Percentiles rank a stretch among this genome's conserved stretches.
Evolutionary conservation across 495 filamentous ascomycete species (phyloP).

Genomic region (Coniosporium apollinis): DNA sequence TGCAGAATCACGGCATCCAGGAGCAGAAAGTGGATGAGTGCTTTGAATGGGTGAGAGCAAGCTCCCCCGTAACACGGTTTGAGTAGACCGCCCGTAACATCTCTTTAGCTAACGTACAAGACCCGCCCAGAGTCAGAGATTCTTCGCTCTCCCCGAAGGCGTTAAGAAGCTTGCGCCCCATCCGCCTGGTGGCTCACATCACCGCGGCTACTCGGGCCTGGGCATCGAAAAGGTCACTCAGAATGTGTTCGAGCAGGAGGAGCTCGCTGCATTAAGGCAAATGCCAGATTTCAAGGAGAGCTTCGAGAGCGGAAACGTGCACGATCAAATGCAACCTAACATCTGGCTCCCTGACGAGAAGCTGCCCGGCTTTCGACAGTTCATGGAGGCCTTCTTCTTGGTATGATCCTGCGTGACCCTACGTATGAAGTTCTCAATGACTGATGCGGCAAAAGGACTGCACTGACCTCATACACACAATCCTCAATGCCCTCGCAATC

Average conservation of each 20-base stretch:
- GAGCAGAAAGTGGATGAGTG: conserved; percentile 8
- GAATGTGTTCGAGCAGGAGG: conserved; percentile 33
- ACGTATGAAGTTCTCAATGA: no score
- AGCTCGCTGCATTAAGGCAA: conserved; percentile 24
- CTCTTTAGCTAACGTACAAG: conserved; percentile 3
- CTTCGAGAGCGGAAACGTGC: conserved; percentile 48
- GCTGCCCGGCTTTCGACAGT: conserved; percentile 41
- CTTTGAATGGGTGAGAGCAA: conserved; percentile 16
- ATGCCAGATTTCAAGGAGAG: conserved; percentile 40
- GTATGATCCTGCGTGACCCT: no score
- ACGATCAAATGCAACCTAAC: conserved; percentile 39
- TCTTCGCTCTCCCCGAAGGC: conserved; percentile 30
- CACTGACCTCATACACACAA: conserved; percentile 6
- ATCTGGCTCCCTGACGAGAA: conserved; percentile 43
- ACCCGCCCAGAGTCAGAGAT: conserved; percentile 9
- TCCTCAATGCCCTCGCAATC: conserved; percentile 11
- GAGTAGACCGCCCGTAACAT: no score
- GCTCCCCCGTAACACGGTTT: no score
- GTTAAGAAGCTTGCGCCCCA: conserved; percentile 42
- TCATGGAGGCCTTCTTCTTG: conserved; percentile 39
- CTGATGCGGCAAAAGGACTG: no score
- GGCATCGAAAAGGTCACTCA: conserved; percentile 51
- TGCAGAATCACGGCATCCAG: conserved; percentile 12
- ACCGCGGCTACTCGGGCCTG: conserved; percentile 50
- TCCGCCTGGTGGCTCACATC: conserved; percentile 36